Evolutionary conservation across 108 stramenopile genomes (phyloP).

Genomic region (Nitzschia palea): DNA sequence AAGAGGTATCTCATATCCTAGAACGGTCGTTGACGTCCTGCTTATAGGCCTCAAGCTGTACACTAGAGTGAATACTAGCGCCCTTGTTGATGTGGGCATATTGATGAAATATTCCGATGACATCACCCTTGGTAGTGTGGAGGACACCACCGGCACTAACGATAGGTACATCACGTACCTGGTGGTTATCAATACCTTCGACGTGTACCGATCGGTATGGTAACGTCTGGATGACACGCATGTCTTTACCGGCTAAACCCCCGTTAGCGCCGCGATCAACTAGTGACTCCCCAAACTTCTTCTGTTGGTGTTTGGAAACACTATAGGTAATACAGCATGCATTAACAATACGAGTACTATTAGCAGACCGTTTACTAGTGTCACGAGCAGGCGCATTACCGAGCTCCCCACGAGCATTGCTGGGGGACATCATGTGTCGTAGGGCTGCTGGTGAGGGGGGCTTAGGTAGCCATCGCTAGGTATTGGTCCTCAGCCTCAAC

Average conservation of each 20-base stretch:
- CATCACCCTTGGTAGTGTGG: conserved; percentile 5
- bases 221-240: not conserved
- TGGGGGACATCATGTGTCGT: too few relatives aligned
- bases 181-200: conserved; percentile 35
- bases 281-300: conserved; percentile 15
- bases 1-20: conserved; percentile 24
- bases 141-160: conserved; percentile 23
- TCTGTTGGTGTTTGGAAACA: too few relatives aligned
- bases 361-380: too few relatives aligned
- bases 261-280: conserved; percentile 47
- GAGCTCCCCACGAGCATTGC: too few relatives aligned
- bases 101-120: conserved; percentile 31
- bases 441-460: too few relatives aligned
- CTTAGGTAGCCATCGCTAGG: too few relatives aligned
- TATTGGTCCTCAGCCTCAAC: too few relatives aligned
- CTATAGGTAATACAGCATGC: too few relatives aligned
- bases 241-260: conserved; percentile 26
- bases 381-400: too few relatives aligned
- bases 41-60: conserved; percentile 33
- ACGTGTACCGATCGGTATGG: conserved; percentile 15
- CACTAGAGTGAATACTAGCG: conserved; percentile 25
- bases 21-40: too few relatives aligned
- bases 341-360: too few relatives aligned
- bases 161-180: conserved; percentile 5
- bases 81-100: conserved; percentile 20